phyloP scores from a whole-genome alignment of 2,329 filamentous ascomycete genomes.

The Nannizzia gypsea region DNA sequence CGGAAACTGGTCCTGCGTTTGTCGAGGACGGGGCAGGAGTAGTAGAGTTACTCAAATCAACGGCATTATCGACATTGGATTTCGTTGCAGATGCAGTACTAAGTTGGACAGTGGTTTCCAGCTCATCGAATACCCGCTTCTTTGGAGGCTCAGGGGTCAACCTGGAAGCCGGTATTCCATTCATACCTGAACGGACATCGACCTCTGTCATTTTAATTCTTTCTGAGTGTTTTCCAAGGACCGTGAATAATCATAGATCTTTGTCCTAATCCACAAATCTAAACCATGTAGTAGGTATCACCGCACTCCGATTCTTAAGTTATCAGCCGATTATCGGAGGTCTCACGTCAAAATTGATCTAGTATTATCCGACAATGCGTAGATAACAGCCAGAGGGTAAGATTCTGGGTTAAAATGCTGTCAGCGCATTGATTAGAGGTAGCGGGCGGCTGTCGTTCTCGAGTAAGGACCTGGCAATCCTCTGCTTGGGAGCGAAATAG shows the following conservation, averaged over 20 bases:
- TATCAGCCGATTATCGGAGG: background rate
- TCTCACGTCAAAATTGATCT: background rate
- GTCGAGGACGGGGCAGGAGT: background rate
- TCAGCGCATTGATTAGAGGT: too few relatives aligned
- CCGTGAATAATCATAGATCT: background rate
- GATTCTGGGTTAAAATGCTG: background rate
- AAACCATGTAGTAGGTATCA: background rate
- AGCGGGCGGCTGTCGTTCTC: background rate
- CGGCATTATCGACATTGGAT: background rate
- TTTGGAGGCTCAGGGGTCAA: conserved; percentile 14
- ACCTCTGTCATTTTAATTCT: conserved; percentile 4
- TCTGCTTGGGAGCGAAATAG: background rate
- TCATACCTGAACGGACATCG: conserved; percentile 8
- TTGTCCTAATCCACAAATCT: too few relatives aligned
- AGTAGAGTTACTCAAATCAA: background rate
- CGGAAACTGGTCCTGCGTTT: background rate
- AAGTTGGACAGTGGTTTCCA: conserved; percentile 4
- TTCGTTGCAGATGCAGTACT: background rate
- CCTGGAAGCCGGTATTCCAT: conserved; percentile 1
- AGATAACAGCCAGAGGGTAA: background rate
- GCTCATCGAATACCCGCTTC: conserved; percentile 24
- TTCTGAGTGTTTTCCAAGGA: background rate
- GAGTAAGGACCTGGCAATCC: background rate
- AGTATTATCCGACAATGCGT: background rate
- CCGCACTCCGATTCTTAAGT: background rate